Percentiles rank a stretch among this genome's conserved stretches.
Evolutionary conservation across 75 land plant genomes (phyloP).

Genomic region (Adiantum capillusveneris): DNA sequence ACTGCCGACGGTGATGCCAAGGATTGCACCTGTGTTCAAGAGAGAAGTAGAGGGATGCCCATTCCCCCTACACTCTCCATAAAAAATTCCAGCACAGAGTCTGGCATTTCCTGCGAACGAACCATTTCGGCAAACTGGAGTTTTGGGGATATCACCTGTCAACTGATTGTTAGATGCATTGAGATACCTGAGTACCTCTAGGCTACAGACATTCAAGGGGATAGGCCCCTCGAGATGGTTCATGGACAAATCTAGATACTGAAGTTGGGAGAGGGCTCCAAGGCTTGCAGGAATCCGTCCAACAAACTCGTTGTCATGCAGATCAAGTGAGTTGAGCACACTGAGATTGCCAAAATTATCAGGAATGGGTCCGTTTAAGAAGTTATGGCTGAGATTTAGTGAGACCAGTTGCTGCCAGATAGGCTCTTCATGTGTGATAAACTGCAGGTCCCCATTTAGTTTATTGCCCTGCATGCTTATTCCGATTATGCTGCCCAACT

Average conservation of each 20-base stretch:
- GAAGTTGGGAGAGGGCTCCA: constrained; percentile 10
- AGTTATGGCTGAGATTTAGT: constrained; percentile 36
- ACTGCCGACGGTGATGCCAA: constrained; percentile 28
- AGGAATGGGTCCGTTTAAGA: constrained; percentile 43
- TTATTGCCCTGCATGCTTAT: too few relatives aligned
- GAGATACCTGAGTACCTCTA: constrained; percentile 10
- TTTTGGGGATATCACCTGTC: not conserved
- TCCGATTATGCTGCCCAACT: constrained; percentile 12
- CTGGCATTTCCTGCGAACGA: too few relatives aligned
- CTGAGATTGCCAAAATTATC: constrained; percentile 28
- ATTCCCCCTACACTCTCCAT: not conserved
- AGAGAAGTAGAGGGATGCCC: not conserved
- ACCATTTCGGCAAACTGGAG: too few relatives aligned
- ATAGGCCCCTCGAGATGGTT: constrained; percentile 15
- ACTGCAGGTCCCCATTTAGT: too few relatives aligned
- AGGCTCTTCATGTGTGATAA: not conserved
- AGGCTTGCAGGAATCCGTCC: constrained; percentile 35
- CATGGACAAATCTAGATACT: constrained; percentile 8
- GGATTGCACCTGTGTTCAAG: constrained; percentile 22
- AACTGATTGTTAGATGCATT: constrained; percentile 7
- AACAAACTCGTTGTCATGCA: constrained; percentile 31
- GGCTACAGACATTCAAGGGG: constrained; percentile 8
- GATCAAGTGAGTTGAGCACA: constrained; percentile 24
- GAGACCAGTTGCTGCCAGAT: constrained; percentile 24
- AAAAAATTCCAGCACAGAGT: too few relatives aligned